Evolutionary conservation across 2,329 filamentous ascomycete genomes (phyloP).

Genomic region (Fusarium paranaense): DNA sequence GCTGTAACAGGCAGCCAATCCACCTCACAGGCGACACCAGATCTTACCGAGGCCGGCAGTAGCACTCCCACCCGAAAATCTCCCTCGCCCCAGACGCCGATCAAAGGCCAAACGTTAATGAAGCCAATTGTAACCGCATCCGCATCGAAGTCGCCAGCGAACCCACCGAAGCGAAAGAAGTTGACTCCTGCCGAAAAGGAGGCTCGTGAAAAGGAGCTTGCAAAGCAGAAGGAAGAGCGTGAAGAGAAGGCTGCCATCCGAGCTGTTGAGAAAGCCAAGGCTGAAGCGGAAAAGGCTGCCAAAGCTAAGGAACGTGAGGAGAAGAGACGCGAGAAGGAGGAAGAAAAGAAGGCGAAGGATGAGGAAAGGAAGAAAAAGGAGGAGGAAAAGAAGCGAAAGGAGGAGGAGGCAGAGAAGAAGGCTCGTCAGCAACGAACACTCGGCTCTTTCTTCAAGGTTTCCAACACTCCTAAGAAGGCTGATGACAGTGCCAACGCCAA

Average conservation of each 20-base stretch:
- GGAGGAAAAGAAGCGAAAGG: slow-evolving; percentile 58
- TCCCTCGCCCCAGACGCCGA: slow-evolving; percentile 50
- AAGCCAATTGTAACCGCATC: slow-evolving; percentile 1
- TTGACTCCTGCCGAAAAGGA: slow-evolving; percentile 56
- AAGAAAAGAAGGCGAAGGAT: slow-evolving; percentile 54
- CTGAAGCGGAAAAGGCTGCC: slow-evolving; percentile 53
- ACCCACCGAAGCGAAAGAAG: slow-evolving; percentile 55
- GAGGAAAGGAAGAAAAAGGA: slow-evolving; percentile 57
- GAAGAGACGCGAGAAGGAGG: slow-evolving; percentile 49
- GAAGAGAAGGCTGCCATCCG: slow-evolving; percentile 45
- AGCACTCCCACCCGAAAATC: slow-evolving; percentile 54
- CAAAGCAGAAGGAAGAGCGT: slow-evolving; percentile 53
- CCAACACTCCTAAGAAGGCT: slow-evolving; percentile 56
- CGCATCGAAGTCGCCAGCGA: slow-evolving; percentile 35
- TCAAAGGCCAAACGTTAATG: slow-evolving; percentile 33
- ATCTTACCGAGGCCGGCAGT: slow-evolving; percentile 57
- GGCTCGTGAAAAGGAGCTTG: slow-evolving; percentile 52
- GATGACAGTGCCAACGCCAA: slow-evolving; percentile 48
- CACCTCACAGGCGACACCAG: slow-evolving; percentile 46
- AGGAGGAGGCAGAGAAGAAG: slow-evolving; percentile 66
- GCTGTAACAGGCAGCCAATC: slow-evolving; percentile 43
- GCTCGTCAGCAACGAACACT: slow-evolving; percentile 61
- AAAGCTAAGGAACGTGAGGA: slow-evolving; percentile 54
- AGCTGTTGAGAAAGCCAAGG: slow-evolving; percentile 47
- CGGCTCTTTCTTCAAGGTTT: slow-evolving; percentile 59